phyloP scores from a whole-genome alignment of 352 stramenopile species.

The Elongisporangium anandrum region DNA sequence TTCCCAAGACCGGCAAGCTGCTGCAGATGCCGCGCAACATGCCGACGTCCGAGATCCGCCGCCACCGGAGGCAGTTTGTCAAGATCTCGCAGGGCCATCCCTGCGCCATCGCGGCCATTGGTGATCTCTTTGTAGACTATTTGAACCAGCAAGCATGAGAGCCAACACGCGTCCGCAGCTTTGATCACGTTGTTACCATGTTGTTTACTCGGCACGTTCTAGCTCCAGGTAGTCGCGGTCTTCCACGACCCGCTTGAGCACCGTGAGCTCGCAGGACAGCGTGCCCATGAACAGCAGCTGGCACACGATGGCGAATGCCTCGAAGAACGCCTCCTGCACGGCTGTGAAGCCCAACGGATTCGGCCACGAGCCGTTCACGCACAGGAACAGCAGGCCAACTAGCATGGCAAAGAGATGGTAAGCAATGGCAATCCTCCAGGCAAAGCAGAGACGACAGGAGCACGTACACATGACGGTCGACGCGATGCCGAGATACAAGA shows the following conservation, averaged over 20 bases:
- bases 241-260: slow-evolving; percentile 56
- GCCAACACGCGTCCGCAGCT: too few relatives aligned
- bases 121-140: slow-evolving; percentile 70
- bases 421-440: too few relatives aligned
- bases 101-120: slow-evolving; percentile 44
- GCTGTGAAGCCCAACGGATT: slow-evolving; percentile 81
- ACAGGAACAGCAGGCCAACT: slow-evolving; percentile 79
- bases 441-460: too few relatives aligned
- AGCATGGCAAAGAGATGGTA: too few relatives aligned
- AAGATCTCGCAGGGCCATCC: slow-evolving; percentile 72
- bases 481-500: slow-evolving; percentile 42
- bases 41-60: slow-evolving; percentile 50
- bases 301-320: slow-evolving; percentile 79
- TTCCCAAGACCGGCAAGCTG: slow-evolving; percentile 23
- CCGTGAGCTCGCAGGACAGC: slow-evolving; percentile 63
- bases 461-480: slow-evolving; percentile 67
- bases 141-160: slow-evolving; percentile 64
- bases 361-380: slow-evolving; percentile 73
- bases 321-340: slow-evolving; percentile 77
- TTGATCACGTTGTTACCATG: neutral
- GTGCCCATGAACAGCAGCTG: slow-evolving; percentile 88
- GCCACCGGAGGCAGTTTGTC: slow-evolving; percentile 76
- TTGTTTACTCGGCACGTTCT: slow-evolving; percentile 43
- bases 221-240: slow-evolving; percentile 55
- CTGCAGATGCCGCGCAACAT: slow-evolving; percentile 48